These are phyloP conservation scores for Fusarium sororula DNA, from an alignment of 2,329 filamentous ascomycete genomes.

Conservation along the genomic window DNA sequence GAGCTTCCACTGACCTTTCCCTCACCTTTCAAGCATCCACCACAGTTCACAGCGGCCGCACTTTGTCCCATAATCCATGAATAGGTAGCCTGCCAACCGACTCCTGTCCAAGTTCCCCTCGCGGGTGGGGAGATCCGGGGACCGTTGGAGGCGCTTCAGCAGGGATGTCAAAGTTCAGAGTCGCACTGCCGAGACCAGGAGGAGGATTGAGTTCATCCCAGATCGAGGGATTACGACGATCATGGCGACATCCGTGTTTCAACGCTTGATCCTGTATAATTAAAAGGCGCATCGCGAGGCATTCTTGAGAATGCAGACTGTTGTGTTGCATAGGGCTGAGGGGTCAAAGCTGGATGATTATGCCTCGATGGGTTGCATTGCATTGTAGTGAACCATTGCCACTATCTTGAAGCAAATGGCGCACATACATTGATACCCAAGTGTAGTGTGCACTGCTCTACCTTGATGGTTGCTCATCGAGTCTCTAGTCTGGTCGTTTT, in stretches of 20 bases:
- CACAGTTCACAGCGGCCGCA: not conserved
- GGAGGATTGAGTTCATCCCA: not conserved
- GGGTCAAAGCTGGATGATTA: not conserved
- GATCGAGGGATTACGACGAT: constrained; percentile 3
- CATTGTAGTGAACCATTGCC: not conserved
- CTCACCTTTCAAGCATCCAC: not conserved
- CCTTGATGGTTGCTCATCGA: not conserved
- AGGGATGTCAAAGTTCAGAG: constrained; percentile 1
- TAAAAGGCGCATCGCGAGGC: not conserved
- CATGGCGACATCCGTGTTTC: not conserved
- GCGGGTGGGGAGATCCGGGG: constrained; percentile 7
- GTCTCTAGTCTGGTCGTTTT: not conserved
- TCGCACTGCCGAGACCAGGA: not conserved
- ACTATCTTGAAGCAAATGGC: not conserved
- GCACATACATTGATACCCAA: not conserved
- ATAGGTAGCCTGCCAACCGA: not conserved
- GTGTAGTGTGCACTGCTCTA: not conserved
- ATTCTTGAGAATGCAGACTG: not conserved
- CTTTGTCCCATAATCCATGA: not conserved
- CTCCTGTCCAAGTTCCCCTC: not conserved
- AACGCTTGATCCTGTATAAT: not conserved
- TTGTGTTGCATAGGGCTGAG: constrained; percentile 1
- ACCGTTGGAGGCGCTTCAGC: not conserved
- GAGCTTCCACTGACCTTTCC: not conserved
- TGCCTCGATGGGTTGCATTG: not conserved